Evolutionary conservation across 1,139 yeast species (phyloP), one percentile per base, ranked within the genome.

Genomic region (Lodderomyces margitis): DNA sequence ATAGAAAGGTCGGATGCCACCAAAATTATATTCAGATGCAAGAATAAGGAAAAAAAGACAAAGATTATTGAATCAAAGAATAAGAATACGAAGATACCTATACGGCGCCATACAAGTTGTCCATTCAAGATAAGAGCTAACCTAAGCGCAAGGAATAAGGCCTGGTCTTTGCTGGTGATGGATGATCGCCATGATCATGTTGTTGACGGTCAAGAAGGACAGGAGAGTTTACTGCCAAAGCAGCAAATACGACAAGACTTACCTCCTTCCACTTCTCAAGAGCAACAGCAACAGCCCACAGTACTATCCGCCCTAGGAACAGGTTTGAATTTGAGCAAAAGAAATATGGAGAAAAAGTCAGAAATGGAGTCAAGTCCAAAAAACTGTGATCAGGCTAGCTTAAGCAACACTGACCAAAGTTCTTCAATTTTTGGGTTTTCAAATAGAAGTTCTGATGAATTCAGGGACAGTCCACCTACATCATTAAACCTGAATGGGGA

Each of bases 121-220:
- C 88, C 89, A 1, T 83, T 83, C 56, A 71, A 86, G 57, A 70
- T 83, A 24, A 64, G 91, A 48, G 88, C 88, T 2, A 82, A 84
- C 48, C 81, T 68, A 51, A 78, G 85, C 0, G 58, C 77, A 16
- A 68, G 81, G 47, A 67, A 75, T 36, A 67, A 72, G 48, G 59
- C 62, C 36, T 83, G 91, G 91, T 66, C 79, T 9, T 66, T 83
- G 36, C 83, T 79, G 38, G 75, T 81, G 11, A 70, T 82, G 33
- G 76, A 78, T 52, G 82, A 78, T 47, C 55, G 59, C 6, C 87
- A 81, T 56, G 68, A 70, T 50, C 74, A 68, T 48, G 54, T 51
- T 9, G 43, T 59, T 14, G 49, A 42, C 9, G 10, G 15, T 6
- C 43, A 39, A 5, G 30, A 20, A 14, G 14, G 11, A 12, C 35